phyloP scores from a whole-genome alignment of 768 basidiomycete genomes.

The Agrocybe pediades region DNA sequence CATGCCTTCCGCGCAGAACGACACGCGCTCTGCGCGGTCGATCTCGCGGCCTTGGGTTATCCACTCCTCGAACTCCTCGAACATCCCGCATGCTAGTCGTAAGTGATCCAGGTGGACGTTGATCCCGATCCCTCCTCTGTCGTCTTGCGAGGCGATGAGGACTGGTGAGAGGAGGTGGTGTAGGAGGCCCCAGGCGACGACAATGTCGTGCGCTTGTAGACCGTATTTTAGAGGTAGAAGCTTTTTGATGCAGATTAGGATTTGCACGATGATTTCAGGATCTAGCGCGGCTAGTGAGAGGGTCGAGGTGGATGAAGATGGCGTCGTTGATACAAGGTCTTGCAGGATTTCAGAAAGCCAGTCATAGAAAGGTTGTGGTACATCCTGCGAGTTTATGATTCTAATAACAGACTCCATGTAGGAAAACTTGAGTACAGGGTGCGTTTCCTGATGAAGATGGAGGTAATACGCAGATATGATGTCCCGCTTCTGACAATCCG shows the following conservation, averaged over 20 bases:
- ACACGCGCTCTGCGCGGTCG: conserved; percentile 27
- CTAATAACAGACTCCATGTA: conserved; percentile 30
- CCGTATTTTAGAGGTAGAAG: conserved; percentile 22
- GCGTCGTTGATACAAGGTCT: conserved; percentile 18
- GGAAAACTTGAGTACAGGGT: conserved; percentile 21
- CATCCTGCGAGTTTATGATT: conserved; percentile 32
- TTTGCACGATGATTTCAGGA: conserved; percentile 25
- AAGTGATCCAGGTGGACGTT: conserved; percentile 19
- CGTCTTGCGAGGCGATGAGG: conserved; percentile 10
- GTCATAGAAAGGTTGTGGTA: conserved; percentile 31
- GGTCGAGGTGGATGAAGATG: conserved; percentile 3
- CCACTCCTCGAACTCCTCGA: conserved; percentile 29
- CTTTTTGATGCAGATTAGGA: conserved; percentile 26
- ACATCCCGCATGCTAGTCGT: conserved; percentile 24
- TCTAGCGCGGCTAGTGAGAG: conserved; percentile 9
- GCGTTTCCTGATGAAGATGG: conserved; percentile 26
- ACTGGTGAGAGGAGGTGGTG: conserved; percentile 24
- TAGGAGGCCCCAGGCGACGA: conserved; percentile 29
- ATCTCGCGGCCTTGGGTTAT: conserved; percentile 20
- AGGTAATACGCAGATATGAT: conserved; percentile 30
- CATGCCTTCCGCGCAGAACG: conserved; percentile 31
- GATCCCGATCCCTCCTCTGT: conserved; percentile 1
- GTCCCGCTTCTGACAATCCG: conserved; percentile 29
- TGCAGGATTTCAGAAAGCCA: conserved; percentile 31
- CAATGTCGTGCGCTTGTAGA: conserved; percentile 26